phyloP scores from a whole-genome alignment of 108 stramenopile genomes.

The Licmophora abbreviata region DNA sequence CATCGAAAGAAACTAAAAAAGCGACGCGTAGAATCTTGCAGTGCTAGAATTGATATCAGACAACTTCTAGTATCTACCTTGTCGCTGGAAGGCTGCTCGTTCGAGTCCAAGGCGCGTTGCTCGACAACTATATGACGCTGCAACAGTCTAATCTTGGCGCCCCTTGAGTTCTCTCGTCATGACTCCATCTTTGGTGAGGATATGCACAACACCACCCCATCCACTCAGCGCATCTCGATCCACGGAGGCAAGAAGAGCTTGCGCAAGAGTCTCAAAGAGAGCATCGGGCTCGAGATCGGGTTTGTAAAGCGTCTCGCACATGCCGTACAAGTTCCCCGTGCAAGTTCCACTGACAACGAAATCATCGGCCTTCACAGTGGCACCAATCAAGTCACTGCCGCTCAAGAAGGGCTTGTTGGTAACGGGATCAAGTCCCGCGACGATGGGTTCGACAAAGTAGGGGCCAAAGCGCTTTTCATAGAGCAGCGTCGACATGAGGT shows the following conservation, averaged over 20 bases:
- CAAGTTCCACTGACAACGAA: constrained; percentile 98
- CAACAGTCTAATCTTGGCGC: constrained; percentile 72
- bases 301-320: constrained; percentile 96
- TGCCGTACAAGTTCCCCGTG: constrained; percentile 95
- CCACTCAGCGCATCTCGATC: constrained; percentile 97
- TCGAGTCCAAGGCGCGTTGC: neutral
- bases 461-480: constrained; percentile 99
- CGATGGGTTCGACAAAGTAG: constrained; percentile 95
- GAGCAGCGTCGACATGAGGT: constrained; percentile 79
- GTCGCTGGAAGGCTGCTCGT: too few relatives aligned
- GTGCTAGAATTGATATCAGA: too few relatives aligned
- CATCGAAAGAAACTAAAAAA: too few relatives aligned
- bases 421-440: constrained; percentile 89
- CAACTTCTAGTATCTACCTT: too few relatives aligned
- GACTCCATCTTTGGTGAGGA: constrained; percentile 86
- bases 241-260: constrained; percentile 91
- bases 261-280: constrained; percentile 95
- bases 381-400: constrained; percentile 97
- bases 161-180: constrained; percentile 86
- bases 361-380: constrained; percentile 80
- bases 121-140: neutral
- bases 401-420: constrained; percentile 84
- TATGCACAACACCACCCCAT: constrained; percentile 99
- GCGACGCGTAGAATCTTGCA: too few relatives aligned
- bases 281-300: constrained; percentile 92